phyloP scores from a whole-genome alignment of 2,329 filamentous ascomycete genomes.

The Ceratocystiopsis sp. region DNA sequence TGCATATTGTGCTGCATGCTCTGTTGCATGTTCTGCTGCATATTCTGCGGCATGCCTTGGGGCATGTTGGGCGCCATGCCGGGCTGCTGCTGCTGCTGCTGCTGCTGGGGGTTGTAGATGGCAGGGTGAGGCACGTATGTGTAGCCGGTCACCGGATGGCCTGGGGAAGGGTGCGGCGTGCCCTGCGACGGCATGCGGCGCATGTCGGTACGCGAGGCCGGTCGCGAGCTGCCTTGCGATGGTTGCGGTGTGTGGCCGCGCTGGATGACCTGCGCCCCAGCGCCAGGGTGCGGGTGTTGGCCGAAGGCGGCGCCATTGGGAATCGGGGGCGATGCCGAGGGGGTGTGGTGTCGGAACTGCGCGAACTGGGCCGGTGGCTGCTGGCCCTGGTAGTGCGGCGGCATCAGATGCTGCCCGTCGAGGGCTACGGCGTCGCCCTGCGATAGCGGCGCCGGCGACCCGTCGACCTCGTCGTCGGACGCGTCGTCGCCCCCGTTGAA shows the following conservation, averaged over 20 bases:
- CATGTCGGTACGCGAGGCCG: slow-evolving; percentile 64
- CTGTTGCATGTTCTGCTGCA: no score
- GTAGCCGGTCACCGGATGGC: slow-evolving; percentile 43
- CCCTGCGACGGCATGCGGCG: slow-evolving; percentile 58
- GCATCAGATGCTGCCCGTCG: slow-evolving; percentile 37
- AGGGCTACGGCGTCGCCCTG: slow-evolving; percentile 41
- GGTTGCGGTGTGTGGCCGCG: slow-evolving; percentile 74
- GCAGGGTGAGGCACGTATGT: slow-evolving; percentile 73
- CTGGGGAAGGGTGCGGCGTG: slow-evolving; percentile 28
- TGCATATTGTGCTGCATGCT: no score
- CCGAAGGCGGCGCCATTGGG: slow-evolving; percentile 57
- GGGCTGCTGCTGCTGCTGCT: slow-evolving; percentile 12
- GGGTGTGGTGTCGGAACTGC: slow-evolving; percentile 66
- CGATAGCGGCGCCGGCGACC: slow-evolving; percentile 53
- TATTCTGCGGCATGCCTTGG: no score
- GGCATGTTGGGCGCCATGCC: no score
- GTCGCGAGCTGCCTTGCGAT: slow-evolving; percentile 56
- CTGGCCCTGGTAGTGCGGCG: slow-evolving; percentile 52
- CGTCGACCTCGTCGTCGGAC: slow-evolving; percentile 53
- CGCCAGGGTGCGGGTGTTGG: slow-evolving; percentile 20
- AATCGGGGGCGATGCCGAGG: slow-evolving; percentile 79
- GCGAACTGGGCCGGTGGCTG: slow-evolving; percentile 42
- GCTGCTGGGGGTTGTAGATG: slow-evolving; percentile 57
- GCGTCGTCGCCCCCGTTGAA: slow-evolving; percentile 85
- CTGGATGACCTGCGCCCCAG: slow-evolving; percentile 22